Evolutionary conservation across 2,329 filamentous ascomycete species (phyloP), one percentile per base, ranked within the genome.

Genomic region (Tricladium varicosporioides): DNA sequence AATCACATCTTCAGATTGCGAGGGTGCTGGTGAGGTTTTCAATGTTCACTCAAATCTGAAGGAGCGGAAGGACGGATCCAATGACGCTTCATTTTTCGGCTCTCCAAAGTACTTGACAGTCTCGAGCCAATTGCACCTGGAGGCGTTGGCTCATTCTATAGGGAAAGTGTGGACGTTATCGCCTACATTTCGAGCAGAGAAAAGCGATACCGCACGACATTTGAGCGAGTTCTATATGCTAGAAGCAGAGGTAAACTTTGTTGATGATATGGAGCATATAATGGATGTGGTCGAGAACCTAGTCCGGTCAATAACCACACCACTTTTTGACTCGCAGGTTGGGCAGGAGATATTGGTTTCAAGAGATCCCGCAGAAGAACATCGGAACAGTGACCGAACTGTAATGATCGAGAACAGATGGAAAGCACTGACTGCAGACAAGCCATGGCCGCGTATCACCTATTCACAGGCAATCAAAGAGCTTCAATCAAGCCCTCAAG

Each of bases 201-300:
- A 86, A 70, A 97, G 92, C 73, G 92, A 97, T 69, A 97, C 94
- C 0, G 87, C 92, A 5, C 86, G 94, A 27, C 94, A 99, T 74
- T 78, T 99, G 60, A 96, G 91, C 76, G 94, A 99, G 70, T 97
- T 99, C 69, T 97, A 97, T 75, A 97, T 99, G 94, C 82, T 99
- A 2, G 94, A 99, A 74, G 92, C 87, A 14, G 94, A 99, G 73
- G 78, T 92, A 70, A 87, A 85, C 67, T 96, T 96, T 71, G 82
- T 87, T 44, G 80, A 89, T 48, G 76, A 85, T 61, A 78, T 96
- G 63, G 76, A 81, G 31, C 76, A 81, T 22, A 79, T 99, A 65
- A 94, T 96, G 82, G 78, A 86, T 56, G 73, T 93, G n/a, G 82
- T 91, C 1, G 91, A 97, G 72, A 78, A 86, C 54, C 85, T 96